Evolutionary conservation across 108 stramenopile genomes (phyloP), one percentile per base, ranked within the genome.

Genomic region (Cyclotella kingstonii): DNA sequence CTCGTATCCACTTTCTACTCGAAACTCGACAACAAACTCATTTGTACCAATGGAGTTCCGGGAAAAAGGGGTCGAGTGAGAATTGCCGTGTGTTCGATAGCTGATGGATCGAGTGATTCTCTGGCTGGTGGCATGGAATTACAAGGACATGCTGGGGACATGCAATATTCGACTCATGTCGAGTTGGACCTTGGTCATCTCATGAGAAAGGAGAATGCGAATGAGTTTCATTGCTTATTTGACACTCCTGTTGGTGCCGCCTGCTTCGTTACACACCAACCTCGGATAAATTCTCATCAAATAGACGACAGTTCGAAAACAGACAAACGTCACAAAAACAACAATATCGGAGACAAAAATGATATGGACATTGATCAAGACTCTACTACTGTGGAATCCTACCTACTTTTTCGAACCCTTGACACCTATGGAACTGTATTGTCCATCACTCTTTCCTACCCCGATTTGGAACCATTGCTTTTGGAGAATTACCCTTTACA

Each of bases 11-110:
- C 23, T 12, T 23, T 35, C 23, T 54, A 56, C 26, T 66, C 52
- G 17, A 12, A 34, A 4, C 6, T 17, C 28, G 65, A 55, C 45
- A 45, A 47, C 29, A 19, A 34, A 35, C 7, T 54, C 8, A 55
- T 66, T 46, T 66, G 31, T 18, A 66, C 65, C 31, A 44, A 44
- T 26, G 65, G 65, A 19, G 29, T 66, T 2, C 6, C 43, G 3
- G 54, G 46, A 1, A 55, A 44, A 9, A 9, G 22, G 51, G 51
- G 41, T 23, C 34, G 33, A n/a, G 9, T 66, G 22, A 18, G 33
- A 29, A 38, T 66, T 28, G 44, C 42, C 33, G 30, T 46, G 5
- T n/a, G n/a, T n/a, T n/a, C n/a, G n/a, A n/a, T n/a, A n/a, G n/a
- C n/a, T n/a, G n/a, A n/a, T n/a, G n/a, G n/a, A n/a, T n/a, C n/a